Base-by-base conservation (phyloP, 148 eudicot species). In the Vaccinium myrtillus region DNA sequence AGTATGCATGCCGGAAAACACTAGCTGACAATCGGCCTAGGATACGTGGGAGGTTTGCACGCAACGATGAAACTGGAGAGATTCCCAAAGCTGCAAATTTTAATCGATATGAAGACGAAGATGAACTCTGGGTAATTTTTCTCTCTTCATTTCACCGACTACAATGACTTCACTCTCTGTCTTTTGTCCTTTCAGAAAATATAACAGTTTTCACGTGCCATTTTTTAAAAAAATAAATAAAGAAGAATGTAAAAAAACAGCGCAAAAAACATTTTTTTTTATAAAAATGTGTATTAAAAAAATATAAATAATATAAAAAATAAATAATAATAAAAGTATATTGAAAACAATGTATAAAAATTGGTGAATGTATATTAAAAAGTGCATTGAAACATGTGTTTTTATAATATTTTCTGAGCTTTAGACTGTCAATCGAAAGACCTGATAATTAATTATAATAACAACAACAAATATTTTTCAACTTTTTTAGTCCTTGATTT, bases 1-100 rank as follows among this genome's bases (percentile, higher is more conserved):
- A 96, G 99, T 96, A 96, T 87, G 94, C 97, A 86, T 96, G 99
- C 86, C 92, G 99, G 48, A 96, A 96, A 85, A 94, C 98, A 65
- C 92, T 96, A 84, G 99, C 99, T 1, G 99, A 96, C 90, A 96
- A 89, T 59, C 87, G 99, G 50, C 94, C 97, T 7, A 91, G 99
- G 78, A 89, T 96, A 82, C 99, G 99, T 81, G 99, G 99, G 86
- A 93, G 99, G 84, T 96, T 96, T 86, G 99, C 98, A 5, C 94
- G 99, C 48, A 94, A 94, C 82, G 98, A 95, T 55, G 98, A 95
- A 83, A 78, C 90, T 23, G 94, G 85, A 74, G 97, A 92, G 86
- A 88, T 89, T 89, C 92, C 92, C 14, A 92, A 90, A 83, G 85
- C 92, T 75, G 85, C 90, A 77, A 83, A 53, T 83, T 94, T 85